Evolutionary conservation across 306 rosid species (phyloP).

Genomic region (Parietaria judaica): DNA sequence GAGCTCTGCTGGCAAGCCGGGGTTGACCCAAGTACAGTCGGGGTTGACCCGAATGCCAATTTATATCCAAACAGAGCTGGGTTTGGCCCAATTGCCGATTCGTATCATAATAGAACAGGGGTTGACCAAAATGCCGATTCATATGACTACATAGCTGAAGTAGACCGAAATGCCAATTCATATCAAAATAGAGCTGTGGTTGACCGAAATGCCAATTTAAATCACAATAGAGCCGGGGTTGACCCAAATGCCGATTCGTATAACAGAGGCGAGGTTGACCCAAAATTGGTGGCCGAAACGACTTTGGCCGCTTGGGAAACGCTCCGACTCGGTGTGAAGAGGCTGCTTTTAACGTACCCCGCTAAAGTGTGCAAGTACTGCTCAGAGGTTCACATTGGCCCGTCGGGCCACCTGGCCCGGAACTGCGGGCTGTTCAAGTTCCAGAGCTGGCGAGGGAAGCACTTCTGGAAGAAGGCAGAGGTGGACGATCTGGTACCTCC

Average conservation of each 20-base stretch:
- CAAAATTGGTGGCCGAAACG: constrained; percentile 37
- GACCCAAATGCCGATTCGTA: neutral
- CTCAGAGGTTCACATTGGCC: constrained; percentile 86
- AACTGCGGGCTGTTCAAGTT: constrained; percentile 77
- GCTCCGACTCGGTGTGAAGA: constrained; percentile 61
- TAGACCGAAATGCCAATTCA: neutral
- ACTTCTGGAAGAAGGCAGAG: constrained; percentile 70
- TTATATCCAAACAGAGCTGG: neutral
- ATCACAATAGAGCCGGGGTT: neutral
- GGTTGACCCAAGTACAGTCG: constrained; percentile 23
- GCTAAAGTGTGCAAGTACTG: constrained; percentile 76
- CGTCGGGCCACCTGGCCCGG: constrained; percentile 78
- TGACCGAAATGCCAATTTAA: neutral
- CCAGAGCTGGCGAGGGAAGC: constrained; percentile 70
- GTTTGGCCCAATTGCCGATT: neutral
- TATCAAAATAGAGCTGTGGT: constrained; percentile 10
- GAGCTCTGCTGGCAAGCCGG: constrained; percentile 93
- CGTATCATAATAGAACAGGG: constrained; percentile 31
- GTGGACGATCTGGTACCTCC: constrained; percentile 77
- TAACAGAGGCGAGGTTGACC: constrained; percentile 9
- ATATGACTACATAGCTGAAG: neutral
- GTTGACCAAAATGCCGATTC: constrained; percentile 23
- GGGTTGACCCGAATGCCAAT: neutral
- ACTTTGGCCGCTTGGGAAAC: constrained; percentile 72
- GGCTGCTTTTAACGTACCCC: constrained; percentile 62